A percentile compares a stretch with the other conserved stretches of the same genome.
phyloP scores from a whole-genome alignment of 768 basidiomycete genomes.

The Suillus subalutaceus region DNA sequence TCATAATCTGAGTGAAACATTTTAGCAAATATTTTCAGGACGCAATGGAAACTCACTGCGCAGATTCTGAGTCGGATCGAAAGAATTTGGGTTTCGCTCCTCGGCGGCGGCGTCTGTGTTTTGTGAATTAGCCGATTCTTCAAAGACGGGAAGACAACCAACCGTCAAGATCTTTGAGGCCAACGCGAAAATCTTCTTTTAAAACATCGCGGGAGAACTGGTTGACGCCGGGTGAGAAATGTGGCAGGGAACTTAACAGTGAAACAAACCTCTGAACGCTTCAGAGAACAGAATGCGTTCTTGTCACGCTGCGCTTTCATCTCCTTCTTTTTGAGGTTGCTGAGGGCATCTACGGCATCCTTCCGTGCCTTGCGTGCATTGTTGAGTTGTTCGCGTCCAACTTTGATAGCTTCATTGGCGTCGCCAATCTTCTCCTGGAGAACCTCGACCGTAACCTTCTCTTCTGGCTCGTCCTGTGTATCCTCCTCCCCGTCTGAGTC shows the following conservation, averaged over 20 bases:
- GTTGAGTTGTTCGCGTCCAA: conserved; percentile 38
- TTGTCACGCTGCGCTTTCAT: conserved; percentile 45
- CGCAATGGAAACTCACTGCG: conserved; percentile 41
- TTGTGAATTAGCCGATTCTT: background rate
- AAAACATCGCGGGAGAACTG: conserved; percentile 59
- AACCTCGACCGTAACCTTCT: conserved; percentile 47
- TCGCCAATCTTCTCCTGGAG: conserved; percentile 50
- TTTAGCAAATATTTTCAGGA: background rate
- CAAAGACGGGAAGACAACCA: conserved; percentile 11
- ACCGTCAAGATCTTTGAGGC: conserved; percentile 64
- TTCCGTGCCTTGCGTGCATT: conserved; percentile 46
- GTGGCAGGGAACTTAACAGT: background rate
- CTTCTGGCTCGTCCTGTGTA: conserved; percentile 33
- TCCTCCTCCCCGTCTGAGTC: conserved; percentile 18
- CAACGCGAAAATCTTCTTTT: conserved; percentile 61
- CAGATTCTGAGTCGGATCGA: conserved; percentile 52
- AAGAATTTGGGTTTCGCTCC: conserved; percentile 56
- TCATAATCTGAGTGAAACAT: conserved; percentile 49
- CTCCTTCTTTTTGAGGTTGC: conserved; percentile 43
- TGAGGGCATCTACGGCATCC: conserved; percentile 38
- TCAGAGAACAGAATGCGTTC: conserved; percentile 62
- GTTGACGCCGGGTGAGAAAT: conserved; percentile 5
- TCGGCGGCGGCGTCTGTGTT: conserved; percentile 55
- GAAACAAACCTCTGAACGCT: conserved; percentile 52
- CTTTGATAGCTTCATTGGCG: conserved; percentile 43